A percentile compares a stretch with the other conserved stretches of the same genome.
phyloP scores from a whole-genome alignment of 1,284 basidiomycete genomes.

The Cryptococcus hybrid region DNA sequence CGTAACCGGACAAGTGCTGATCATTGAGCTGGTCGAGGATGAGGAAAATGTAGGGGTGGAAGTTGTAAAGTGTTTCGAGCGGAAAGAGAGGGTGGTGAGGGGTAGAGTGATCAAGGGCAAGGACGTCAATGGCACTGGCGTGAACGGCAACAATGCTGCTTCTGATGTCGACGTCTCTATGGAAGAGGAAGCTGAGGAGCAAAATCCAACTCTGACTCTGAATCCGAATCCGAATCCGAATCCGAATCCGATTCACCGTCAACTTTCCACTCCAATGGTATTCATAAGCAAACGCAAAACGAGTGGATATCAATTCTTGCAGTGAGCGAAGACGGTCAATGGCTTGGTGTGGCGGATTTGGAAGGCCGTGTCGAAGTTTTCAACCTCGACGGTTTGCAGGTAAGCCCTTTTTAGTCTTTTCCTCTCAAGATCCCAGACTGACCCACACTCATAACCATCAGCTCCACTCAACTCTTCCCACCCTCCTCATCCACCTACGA shows the following conservation, averaged over 20 bases:
- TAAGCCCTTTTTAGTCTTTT: conserved; percentile 42
- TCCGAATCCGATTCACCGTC: too few species aligned
- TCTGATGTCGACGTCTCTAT: conserved; percentile 18
- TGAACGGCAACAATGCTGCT: conserved; percentile 1
- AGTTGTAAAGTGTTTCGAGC: conserved; percentile 11
- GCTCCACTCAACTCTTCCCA: conserved; percentile 75
- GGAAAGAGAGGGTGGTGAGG: conserved; percentile 20
- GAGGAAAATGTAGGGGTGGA: conserved; percentile 7
- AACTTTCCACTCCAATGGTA: neutral
- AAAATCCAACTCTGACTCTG: neutral
- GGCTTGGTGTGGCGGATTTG: conserved; percentile 81
- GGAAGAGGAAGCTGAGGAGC: neutral
- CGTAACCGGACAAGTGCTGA: conserved; percentile 64
- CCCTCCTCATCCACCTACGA: conserved; percentile 66
- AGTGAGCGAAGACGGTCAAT: conserved; percentile 86
- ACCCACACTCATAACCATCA: conserved; percentile 54
- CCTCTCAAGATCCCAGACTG: conserved; percentile 13
- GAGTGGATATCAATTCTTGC: conserved; percentile 60
- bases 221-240: too few species aligned
- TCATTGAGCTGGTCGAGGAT: conserved; percentile 63
- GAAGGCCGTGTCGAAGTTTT: conserved; percentile 75
- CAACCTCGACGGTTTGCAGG: conserved; percentile 84
- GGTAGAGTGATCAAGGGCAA: conserved; percentile 27
- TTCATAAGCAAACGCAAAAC: conserved; percentile 42
- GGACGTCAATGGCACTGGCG: conserved; percentile 16